Conservation (phyloP, 176 grass and related monocot species). For the Olyra latifolia region DNA sequence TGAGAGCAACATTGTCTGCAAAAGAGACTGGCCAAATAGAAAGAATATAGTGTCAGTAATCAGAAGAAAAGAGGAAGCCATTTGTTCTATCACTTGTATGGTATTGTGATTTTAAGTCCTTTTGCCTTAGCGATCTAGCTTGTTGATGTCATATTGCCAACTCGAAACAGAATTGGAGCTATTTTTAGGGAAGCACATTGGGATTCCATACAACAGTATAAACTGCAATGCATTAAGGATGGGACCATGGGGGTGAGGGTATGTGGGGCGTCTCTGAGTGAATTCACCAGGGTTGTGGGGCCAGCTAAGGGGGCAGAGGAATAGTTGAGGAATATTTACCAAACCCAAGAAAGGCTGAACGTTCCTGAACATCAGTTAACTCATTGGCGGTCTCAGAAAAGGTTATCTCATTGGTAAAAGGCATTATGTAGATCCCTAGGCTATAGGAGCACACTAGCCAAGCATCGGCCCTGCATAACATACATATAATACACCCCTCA, state of each 20-base stretch:
- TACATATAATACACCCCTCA: constrained; percentile 5
- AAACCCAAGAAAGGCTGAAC: not conserved
- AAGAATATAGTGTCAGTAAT: constrained; percentile 28
- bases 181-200: not conserved
- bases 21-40: constrained; percentile 63
- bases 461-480: not conserved
- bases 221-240: not conserved
- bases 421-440: not conserved
- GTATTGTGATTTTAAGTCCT: not conserved
- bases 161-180: not conserved
- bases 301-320: constrained; percentile 2
- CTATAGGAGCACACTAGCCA: constrained; percentile 4
- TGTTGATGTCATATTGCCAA: not conserved
- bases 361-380: constrained; percentile 13
- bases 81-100: constrained; percentile 10
- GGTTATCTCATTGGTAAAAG: not conserved
- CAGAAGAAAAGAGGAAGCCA: not conserved
- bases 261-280: not conserved
- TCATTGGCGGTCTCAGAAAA: constrained; percentile 1
- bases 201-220: constrained; percentile 11
- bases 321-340: not conserved
- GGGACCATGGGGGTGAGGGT: not conserved
- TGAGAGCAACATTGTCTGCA: constrained; percentile 95
- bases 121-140: not conserved
- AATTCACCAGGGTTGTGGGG: not conserved